A percentile compares a stretch with the other conserved stretches of the same genome.
Conservation (phyloP, 2,329 filamentous ascomycete species). For the Trichoderma lentiforme region DNA sequence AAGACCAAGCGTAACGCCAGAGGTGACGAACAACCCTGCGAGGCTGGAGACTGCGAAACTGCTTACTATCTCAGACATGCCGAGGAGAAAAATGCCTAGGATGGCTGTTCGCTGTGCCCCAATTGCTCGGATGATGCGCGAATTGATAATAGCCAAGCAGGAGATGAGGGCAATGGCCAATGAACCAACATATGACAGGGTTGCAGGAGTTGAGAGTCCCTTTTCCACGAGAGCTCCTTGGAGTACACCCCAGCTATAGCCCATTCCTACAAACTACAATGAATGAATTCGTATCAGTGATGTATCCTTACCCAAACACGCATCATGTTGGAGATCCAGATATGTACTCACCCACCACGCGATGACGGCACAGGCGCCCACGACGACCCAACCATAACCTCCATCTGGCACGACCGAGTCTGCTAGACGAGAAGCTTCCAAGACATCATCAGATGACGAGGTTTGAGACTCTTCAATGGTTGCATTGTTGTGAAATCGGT, state of each 20-base stretch:
- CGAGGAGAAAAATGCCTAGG: slow-evolving; percentile 49
- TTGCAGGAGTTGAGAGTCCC: slow-evolving; percentile 46
- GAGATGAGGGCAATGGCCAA: slow-evolving; percentile 47
- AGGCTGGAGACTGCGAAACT: slow-evolving; percentile 27
- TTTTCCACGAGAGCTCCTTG: slow-evolving; percentile 53
- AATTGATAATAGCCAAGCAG: slow-evolving; percentile 50
- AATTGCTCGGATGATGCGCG: slow-evolving; percentile 46
- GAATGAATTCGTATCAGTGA: not conserved
- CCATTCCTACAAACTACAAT: slow-evolving; percentile 47
- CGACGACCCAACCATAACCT: slow-evolving; percentile 29
- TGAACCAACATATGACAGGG: slow-evolving; percentile 57
- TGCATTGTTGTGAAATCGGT: not conserved
- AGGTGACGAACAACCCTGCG: slow-evolving; percentile 29
- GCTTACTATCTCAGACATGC: slow-evolving; percentile 40
- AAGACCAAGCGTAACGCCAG: slow-evolving; percentile 25
- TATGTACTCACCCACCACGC: slow-evolving; percentile 39
- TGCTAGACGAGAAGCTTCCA: slow-evolving; percentile 18
- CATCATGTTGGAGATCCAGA: not conserved
- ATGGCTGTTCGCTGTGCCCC: slow-evolving; percentile 46
- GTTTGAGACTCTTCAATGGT: not conserved
- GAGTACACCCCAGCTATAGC: slow-evolving; percentile 59
- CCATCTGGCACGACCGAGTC: slow-evolving; percentile 25
- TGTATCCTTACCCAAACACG: not conserved
- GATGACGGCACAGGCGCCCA: slow-evolving; percentile 25
- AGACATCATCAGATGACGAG: not conserved